phyloP scores from a whole-genome alignment of 768 basidiomycete genomes.

The Kwoniella mangroviensis region DNA sequence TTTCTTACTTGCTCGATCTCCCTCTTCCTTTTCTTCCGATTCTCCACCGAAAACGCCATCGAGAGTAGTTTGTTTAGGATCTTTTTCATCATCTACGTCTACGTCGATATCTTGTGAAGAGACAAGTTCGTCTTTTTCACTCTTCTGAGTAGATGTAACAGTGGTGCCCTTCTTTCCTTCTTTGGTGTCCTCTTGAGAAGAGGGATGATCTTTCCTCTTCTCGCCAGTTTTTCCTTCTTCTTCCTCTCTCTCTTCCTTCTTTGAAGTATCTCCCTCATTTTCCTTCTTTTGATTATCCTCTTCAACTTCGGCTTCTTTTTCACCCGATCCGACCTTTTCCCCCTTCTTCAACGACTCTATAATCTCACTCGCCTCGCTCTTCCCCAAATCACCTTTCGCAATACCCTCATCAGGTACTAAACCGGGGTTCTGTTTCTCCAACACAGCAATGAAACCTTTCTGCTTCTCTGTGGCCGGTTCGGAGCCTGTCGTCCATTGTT shows the following conservation, averaged over 20 bases:
- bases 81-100: conserved; percentile 20
- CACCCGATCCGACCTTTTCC: conserved; percentile 1
- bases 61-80: conserved; percentile 20
- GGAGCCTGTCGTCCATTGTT: conserved; percentile 50
- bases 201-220: conserved; percentile 9
- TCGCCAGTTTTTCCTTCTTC: conserved; percentile 15
- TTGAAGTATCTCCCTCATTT: conserved; percentile 8
- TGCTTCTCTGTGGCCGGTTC: conserved; percentile 52
- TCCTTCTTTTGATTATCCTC: neutral
- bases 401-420: conserved; percentile 30
- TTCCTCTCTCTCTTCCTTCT: conserved; percentile 8
- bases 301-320: neutral
- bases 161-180: neutral
- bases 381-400: conserved; percentile 44
- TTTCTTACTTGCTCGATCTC: conserved; percentile 20
- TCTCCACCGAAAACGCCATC: conserved; percentile 13
- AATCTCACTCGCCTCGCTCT: conserved; percentile 54
- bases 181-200: neutral
- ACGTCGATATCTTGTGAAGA: conserved; percentile 4
- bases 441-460: conserved; percentile 46
- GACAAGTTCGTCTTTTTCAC: neutral
- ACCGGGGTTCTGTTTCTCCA: conserved; percentile 43
- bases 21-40: conserved; percentile 4
- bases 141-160: neutral
- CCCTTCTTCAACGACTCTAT: conserved; percentile 54